These are phyloP conservation scores for Pichia sp. DNA, from an alignment of 1,139 yeast genomes.

Conservation along the genomic window DNA sequence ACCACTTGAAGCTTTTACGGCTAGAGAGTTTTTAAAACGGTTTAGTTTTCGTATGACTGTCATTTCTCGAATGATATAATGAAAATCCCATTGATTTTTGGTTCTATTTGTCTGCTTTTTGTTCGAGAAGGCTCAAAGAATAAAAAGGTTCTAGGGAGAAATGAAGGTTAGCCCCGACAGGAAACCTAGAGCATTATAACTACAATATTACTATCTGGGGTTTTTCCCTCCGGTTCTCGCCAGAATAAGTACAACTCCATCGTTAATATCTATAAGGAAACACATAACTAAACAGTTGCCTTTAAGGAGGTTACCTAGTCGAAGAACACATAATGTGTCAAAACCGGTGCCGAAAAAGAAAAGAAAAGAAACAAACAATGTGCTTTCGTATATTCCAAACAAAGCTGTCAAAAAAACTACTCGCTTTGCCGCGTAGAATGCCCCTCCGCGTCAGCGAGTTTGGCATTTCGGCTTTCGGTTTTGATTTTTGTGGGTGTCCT, in stretches of 20 bases:
- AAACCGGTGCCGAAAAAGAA: not conserved
- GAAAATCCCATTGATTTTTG: too few species aligned
- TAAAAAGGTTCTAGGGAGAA: too few species aligned
- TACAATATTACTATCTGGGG: too few species aligned
- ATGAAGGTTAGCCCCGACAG: too few species aligned
- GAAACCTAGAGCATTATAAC: too few species aligned
- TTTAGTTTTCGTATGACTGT: not conserved
- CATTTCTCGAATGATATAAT: not conserved
- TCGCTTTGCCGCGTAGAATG: not conserved
- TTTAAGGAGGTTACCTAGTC: not conserved
- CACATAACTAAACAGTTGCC: not conserved
- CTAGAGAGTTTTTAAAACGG: not conserved
- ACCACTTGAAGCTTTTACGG: not conserved
- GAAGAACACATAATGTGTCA: not conserved
- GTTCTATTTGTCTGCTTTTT: too few species aligned
- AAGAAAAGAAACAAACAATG: too few species aligned
- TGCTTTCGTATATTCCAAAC: not conserved
- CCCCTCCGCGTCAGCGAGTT: not conserved
- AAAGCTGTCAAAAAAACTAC: not conserved
- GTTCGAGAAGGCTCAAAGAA: too few species aligned
- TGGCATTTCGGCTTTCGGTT: not conserved
- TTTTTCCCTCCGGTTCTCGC: too few species aligned
- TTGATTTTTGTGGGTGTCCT: not conserved
- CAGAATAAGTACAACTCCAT: too few species aligned
- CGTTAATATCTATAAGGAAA: not conserved